Evolutionary conservation across 805 yeast genomes (phyloP), one percentile per base, ranked within the genome.

Genomic region (Saccharomycopsis vini): DNA sequence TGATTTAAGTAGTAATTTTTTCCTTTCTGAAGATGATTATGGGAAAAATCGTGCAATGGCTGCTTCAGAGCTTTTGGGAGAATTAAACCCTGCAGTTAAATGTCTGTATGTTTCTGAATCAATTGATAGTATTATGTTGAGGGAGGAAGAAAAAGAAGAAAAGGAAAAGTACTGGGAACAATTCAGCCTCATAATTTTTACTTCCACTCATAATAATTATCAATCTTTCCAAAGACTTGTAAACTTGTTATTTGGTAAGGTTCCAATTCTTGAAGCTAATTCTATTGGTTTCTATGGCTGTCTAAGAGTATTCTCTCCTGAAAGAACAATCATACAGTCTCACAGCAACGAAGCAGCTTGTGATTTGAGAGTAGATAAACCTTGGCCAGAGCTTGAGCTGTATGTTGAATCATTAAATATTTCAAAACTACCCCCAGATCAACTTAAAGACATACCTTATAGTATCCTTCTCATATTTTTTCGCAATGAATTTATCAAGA

Each of bases 281-380:
- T 62, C 79, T 1, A 49, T 68, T 19, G 94, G 95, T 0, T 80
- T 81, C 52, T 84, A 77, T 56, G 88, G 88, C 1, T 61, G 67
- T 15, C 49, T 84, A 3, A 64, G 77, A 34, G 55, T 81, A 3
- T 61, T 73, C 26, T 57, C 72, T n/a, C 58, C 55, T 22, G 86
- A 79, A 52, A 75, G 76, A 6, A 73, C 79, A n/a, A 73, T 85
- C 2, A 62, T 86, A 13, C 89, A 89, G 47, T 75, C 95, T 0
- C 95, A 87, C 57, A 77, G 79, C 51, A 67, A 73, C 13, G 72
- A 75, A 39, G 58, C 73, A 1, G 63, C 78, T 37, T n/a, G n/a
- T n/a, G 75, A 79, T 43, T 50, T 82, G 10, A 24, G 49, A 0
- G 46, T 80, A 31, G 71, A 67, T 38, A 73, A 68, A 33, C 63